A percentile compares a stretch with the other conserved stretches of the same genome.
These are phyloP conservation scores for Colletotrichum cereale DNA, from an alignment of 2,329 filamentous ascomycete genomes.

Conservation along the genomic window DNA sequence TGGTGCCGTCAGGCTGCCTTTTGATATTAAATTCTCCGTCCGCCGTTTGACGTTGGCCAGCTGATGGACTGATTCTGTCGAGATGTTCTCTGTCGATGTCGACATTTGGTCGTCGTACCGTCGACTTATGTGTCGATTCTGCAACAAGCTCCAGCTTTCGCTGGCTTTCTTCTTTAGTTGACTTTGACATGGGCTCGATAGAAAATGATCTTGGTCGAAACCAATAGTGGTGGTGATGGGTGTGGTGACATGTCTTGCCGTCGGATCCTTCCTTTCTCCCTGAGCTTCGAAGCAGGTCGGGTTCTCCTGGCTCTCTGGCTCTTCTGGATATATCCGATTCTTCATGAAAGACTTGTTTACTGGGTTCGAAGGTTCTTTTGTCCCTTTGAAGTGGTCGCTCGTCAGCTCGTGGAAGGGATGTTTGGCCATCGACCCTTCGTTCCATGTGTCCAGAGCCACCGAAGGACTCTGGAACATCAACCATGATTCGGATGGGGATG, in stretches of 20 bases:
- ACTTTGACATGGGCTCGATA: constrained; percentile 13
- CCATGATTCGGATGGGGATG: constrained; percentile 52
- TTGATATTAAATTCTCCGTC: constrained; percentile 5
- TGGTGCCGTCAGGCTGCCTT: neutral
- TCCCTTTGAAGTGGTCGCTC: neutral
- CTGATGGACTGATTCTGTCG: constrained; percentile 11
- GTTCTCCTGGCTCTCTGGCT: neutral
- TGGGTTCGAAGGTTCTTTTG: neutral
- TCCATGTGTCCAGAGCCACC: constrained; percentile 35
- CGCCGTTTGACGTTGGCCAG: constrained; percentile 11
- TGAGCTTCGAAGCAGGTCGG: neutral
- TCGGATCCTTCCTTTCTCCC: constrained; percentile 11
- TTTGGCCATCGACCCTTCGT: constrained; percentile 34
- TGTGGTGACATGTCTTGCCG: constrained; percentile 63
- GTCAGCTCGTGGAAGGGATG: neutral
- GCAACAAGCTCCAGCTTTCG: constrained; percentile 24
- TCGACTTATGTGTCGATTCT: constrained; percentile 26
- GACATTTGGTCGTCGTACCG: constrained; percentile 19
- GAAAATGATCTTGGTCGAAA: constrained; percentile 49
- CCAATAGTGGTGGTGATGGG: constrained; percentile 75
- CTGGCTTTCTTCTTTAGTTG: constrained; percentile 9
- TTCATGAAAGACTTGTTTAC: neutral
- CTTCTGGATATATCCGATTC: neutral
- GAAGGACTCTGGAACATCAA: constrained; percentile 46
- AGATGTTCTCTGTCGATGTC: constrained; percentile 30